These are phyloP conservation scores for Teunomyces pallodes DNA, from an alignment of 805 yeast genomes.

Conservation along the genomic window DNA sequence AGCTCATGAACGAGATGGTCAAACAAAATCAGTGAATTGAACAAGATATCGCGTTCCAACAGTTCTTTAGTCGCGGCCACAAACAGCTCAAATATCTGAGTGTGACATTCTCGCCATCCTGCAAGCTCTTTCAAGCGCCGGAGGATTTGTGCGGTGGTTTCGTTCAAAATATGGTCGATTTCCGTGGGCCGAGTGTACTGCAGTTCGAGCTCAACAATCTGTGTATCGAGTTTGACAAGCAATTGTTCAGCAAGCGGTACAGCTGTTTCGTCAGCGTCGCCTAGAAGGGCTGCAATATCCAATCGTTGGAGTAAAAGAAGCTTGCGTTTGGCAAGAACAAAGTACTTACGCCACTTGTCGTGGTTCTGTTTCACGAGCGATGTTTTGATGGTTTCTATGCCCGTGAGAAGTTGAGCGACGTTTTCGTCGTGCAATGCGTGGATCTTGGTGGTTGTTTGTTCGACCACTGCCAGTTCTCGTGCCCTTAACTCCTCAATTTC, in stretches of 20 bases:
- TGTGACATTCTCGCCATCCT: conserved; percentile 52
- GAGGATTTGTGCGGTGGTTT: conserved; percentile 46
- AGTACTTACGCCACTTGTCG: conserved; percentile 43
- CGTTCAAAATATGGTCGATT: conserved; percentile 48
- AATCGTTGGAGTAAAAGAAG: conserved; percentile 41
- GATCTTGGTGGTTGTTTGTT: conserved; percentile 33
- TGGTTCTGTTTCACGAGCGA: conserved; percentile 44
- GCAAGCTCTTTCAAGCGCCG: conserved; percentile 50
- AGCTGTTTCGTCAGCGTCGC: neutral
- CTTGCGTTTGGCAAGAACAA: conserved; percentile 46
- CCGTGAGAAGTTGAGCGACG: conserved; percentile 37
- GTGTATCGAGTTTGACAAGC: conserved; percentile 33
- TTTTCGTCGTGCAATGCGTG: conserved; percentile 38
- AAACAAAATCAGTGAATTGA: conserved; percentile 53
- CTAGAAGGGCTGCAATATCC: conserved; percentile 28
- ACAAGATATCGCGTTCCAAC: conserved; percentile 52
- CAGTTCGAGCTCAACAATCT: conserved; percentile 51
- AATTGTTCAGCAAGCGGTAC: conserved; percentile 29
- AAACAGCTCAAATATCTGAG: conserved; percentile 38
- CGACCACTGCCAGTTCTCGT: conserved; percentile 47
- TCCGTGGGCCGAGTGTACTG: conserved; percentile 50
- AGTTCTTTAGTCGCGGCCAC: conserved; percentile 45
- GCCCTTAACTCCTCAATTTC: conserved; percentile 67
- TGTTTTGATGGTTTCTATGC: conserved; percentile 39
- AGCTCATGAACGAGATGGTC: conserved; percentile 44